These are phyloP conservation scores for Tephrocybe sp. DNA, from an alignment of 768 basidiomycete genomes.

Conservation along the genomic window DNA sequence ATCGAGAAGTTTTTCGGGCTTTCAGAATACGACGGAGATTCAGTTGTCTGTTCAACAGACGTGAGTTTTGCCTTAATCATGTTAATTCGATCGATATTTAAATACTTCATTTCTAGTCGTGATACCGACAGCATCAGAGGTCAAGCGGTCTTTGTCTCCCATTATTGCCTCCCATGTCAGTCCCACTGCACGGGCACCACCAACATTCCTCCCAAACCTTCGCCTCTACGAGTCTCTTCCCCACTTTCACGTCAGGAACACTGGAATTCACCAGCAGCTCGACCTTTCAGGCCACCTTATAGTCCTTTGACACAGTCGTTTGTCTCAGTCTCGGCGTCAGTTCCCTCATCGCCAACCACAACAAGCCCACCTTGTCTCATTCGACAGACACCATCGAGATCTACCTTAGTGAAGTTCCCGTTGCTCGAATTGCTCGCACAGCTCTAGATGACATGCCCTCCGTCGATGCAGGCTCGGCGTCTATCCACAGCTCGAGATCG, in stretches of 20 bases:
- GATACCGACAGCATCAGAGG: conserved; percentile 22
- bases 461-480: conserved; percentile 21
- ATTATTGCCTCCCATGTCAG: conserved; percentile 16
- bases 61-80: conserved; percentile 17
- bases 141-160: conserved; percentile 23
- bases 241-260: conserved; percentile 10
- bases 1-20: no score
- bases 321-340: no score
- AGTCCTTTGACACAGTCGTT: no score
- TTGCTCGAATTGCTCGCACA: conserved; percentile 7
- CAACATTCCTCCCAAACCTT: no score
- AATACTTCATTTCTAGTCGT: conserved; percentile 16
- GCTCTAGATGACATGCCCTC: conserved; percentile 12
- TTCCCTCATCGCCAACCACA: no score
- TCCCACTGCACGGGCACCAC: conserved; percentile 2
- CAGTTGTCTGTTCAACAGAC: conserved; percentile 26
- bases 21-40: no score
- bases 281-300: no score
- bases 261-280: no score
- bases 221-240: no score
- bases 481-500: conserved; percentile 32
- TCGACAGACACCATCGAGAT: conserved; percentile 24
- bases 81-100: background rate
- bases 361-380: no score
- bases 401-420: conserved; percentile 16